Conservation (phyloP, 1,284 basidiomycete genomes). For the Ceratobasidium sp. region DNA sequence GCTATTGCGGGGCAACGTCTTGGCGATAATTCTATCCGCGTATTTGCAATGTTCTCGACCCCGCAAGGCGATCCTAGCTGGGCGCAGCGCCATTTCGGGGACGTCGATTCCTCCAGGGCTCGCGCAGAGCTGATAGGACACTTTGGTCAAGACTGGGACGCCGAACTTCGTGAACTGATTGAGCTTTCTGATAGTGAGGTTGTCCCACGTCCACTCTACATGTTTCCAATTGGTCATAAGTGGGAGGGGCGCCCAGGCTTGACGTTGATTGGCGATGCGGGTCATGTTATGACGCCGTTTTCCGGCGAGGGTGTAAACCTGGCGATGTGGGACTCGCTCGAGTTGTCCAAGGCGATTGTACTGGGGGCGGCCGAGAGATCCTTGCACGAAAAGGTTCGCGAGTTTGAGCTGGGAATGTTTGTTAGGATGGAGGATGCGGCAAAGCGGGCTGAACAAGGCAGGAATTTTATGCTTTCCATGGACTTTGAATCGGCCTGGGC, state of each 20-base stretch:
- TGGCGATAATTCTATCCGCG: constrained; percentile 54
- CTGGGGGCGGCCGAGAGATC: not conserved
- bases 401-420: not conserved
- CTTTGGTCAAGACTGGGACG: constrained; percentile 53
- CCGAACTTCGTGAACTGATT: constrained; percentile 50
- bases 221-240: constrained; percentile 49
- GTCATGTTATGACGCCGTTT: constrained; percentile 64
- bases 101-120: not conserved
- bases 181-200: constrained; percentile 52
- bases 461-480: not conserved
- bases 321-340: constrained; percentile 54
- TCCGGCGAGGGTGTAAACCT: constrained; percentile 63
- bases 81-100: constrained; percentile 46
- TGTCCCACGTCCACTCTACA: constrained; percentile 51
- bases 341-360: constrained; percentile 54
- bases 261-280: constrained; percentile 61
- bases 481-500: not conserved
- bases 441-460: not conserved
- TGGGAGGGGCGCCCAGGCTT: constrained; percentile 49
- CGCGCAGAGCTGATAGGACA: constrained; percentile 49
- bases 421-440: not conserved
- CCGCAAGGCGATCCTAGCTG: constrained; percentile 53
- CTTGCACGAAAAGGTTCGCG: constrained; percentile 1
- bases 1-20: constrained; percentile 57
- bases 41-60: constrained; percentile 53